Conservation (phyloP, 2,329 filamentous ascomycete genomes). For the Aureobasidium sp. region DNA sequence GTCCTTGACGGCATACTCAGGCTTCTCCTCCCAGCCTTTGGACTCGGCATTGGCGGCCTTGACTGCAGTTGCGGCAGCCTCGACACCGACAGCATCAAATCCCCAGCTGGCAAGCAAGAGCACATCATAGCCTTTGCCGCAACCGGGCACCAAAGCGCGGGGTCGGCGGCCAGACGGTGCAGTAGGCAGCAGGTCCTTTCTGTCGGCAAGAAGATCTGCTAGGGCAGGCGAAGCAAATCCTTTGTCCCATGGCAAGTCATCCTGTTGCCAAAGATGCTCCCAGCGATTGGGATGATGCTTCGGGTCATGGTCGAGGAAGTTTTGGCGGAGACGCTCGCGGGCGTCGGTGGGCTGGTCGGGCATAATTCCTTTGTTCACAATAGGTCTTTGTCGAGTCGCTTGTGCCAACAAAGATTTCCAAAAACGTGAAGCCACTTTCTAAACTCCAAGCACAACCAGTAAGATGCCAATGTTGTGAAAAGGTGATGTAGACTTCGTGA, state of each 20-base stretch:
- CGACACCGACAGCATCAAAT: constrained; percentile 70
- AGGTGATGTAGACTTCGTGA: not conserved
- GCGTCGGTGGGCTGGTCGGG: constrained; percentile 18
- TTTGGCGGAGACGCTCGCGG: constrained; percentile 23
- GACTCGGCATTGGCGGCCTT: constrained; percentile 43
- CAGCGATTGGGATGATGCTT: constrained; percentile 41
- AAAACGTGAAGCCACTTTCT: not conserved
- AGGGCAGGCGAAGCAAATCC: constrained; percentile 54
- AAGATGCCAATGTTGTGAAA: not conserved
- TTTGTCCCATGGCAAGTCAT: constrained; percentile 53
- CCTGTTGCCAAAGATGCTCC: constrained; percentile 50
- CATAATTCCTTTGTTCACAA: constrained; percentile 1
- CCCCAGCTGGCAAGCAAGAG: constrained; percentile 66
- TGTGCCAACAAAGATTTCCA: not conserved
- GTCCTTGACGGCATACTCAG: constrained; percentile 36
- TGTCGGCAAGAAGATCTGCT: constrained; percentile 42
- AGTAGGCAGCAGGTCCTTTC: constrained; percentile 20
- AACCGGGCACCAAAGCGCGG: constrained; percentile 69
- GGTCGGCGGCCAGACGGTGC: constrained; percentile 31
- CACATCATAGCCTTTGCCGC: constrained; percentile 76
- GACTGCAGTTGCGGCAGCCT: constrained; percentile 51
- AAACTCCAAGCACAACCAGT: not conserved
- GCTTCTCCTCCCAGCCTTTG: constrained; percentile 30
- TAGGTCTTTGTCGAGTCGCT: not conserved
- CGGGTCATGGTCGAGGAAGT: constrained; percentile 20